A percentile compares a stretch with the other conserved stretches of the same genome.
Conservation (phyloP, 345 rosid species). For the Draba incana region DNA sequence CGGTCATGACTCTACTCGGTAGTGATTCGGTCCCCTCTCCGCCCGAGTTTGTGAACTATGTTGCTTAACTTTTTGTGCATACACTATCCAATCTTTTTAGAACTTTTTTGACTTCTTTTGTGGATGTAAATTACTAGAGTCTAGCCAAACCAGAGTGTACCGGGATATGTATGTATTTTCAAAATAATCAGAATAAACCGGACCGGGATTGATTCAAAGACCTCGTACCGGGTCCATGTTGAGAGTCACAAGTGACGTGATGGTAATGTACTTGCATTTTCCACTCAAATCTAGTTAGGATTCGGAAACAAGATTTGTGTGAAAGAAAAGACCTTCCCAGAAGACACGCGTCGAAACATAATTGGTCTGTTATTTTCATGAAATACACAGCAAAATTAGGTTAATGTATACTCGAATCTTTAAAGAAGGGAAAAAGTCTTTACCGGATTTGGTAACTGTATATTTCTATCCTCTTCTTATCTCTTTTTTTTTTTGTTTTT, state of each 20-base stretch:
- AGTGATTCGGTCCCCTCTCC: conserved; percentile 21
- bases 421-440: conserved; percentile 5
- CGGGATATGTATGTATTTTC: neutral
- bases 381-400: conserved; percentile 10
- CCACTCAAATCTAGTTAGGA: neutral
- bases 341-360: neutral
- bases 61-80: conserved; percentile 24
- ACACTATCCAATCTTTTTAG: conserved; percentile 2
- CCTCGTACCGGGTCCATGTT: neutral
- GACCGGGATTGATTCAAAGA: neutral
- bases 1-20: conserved; percentile 16
- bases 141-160: conserved; percentile 1
- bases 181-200: neutral
- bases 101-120: neutral
- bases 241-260: conserved; percentile 9
- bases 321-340: neutral
- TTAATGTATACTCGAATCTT: neutral
- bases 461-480: neutral
- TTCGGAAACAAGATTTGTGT: neutral
- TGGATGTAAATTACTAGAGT: conserved; percentile 4
- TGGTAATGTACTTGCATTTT: neutral
- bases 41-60: conserved; percentile 21
- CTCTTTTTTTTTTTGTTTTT: neutral
- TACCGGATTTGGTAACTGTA: conserved; percentile 32
- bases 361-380: neutral